Evolutionary conservation across 805 yeast genomes (phyloP), one percentile per base, ranked within the genome.

Genomic region (Candida maltosa): DNA sequence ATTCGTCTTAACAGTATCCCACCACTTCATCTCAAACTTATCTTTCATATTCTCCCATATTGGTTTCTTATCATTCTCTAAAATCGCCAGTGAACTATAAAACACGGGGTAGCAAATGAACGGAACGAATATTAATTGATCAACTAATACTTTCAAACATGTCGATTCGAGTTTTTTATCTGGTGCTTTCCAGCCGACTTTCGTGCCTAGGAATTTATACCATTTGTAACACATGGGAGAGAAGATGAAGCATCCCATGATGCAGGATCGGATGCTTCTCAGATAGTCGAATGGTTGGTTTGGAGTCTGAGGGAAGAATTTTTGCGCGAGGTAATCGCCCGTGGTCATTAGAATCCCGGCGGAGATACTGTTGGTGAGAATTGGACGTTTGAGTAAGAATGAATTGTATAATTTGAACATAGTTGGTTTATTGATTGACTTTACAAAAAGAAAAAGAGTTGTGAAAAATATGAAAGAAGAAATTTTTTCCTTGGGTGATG

Each of bases 91-190:
- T 27, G 74, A 66, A 1, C 77, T 51, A 51, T 70, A 87, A 57
- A 87, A 89, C 32, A 83, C 52, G 2, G 91, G 89, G 6, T 87
- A 73, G 3, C 81, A 69, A 12, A 66, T 77, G 8, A 83, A 48
- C 2, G 96, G 96, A 0, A 96, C 87, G 72, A 87, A 87, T 0
- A 70, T 41, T 18, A 75, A 48, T 53, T 88, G 96, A 58, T 89
- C 97, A 6, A 74, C 69, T 0, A 73, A 70, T 11, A 84, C 87
- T 32, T 87, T 61, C 1, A 52, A 38, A 3, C 53, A 15, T 0
- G 68, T 53, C 40, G 39, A 21, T n/a, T 31, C 10, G 28, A 25
- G 20, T 52, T 40, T 14, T 20, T 35, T 18, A 23, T 18, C 17
- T 25, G 16, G 32, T 35, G 9, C 11, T 26, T 2, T 76, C 76